These are phyloP conservation scores for Umbelopsis ramanniana DNA, from an alignment of 192 early-diverging fungal species.

Conservation along the genomic window DNA sequence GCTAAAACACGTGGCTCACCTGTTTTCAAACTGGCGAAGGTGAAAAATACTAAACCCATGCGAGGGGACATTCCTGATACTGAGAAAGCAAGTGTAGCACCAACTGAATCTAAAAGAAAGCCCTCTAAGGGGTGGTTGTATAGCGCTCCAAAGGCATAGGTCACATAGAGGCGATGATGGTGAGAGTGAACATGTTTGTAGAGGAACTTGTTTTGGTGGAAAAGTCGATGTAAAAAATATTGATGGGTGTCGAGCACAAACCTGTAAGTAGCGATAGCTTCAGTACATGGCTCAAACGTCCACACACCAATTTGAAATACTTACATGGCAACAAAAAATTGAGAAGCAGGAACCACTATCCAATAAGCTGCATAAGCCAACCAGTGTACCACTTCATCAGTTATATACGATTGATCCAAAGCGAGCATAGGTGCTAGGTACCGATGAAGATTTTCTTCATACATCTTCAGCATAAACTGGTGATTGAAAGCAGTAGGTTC, in stretches of 20 bases:
- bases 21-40: conserved; percentile 76
- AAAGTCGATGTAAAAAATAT: conserved; percentile 75
- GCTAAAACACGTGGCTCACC: conserved; percentile 19
- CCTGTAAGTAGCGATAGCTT: conserved; percentile 28
- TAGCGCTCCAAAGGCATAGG: conserved; percentile 82
- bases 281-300: background rate
- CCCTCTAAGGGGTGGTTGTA: conserved; percentile 86
- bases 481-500: conserved; percentile 14
- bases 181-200: conserved; percentile 78
- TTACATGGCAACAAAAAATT: conserved; percentile 54
- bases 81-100: conserved; percentile 65
- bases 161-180: conserved; percentile 78
- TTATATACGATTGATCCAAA: background rate
- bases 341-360: conserved; percentile 19
- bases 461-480: background rate
- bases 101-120: conserved; percentile 75
- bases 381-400: background rate
- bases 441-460: background rate
- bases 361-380: conserved; percentile 7
- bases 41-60: conserved; percentile 68
- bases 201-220: conserved; percentile 67
- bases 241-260: conserved; percentile 58
- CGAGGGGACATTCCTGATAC: conserved; percentile 73
- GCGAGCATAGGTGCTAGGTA: background rate
- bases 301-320: background rate